Evolutionary conservation across 192 early-diverging fungal genomes (phyloP).

Genomic region (Podila clonocystis): DNA sequence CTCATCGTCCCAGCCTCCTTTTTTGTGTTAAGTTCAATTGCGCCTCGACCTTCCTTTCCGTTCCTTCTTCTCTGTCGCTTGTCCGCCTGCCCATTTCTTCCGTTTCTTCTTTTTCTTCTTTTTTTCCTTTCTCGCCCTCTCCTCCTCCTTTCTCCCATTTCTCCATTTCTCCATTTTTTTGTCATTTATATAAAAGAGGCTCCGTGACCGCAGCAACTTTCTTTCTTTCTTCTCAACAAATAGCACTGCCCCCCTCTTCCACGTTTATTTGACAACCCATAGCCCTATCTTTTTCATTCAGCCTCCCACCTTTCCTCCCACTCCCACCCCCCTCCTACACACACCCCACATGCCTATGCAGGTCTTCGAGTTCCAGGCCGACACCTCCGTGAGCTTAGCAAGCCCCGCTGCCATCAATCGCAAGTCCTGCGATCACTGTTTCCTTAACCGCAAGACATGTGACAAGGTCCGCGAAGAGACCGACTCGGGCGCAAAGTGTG

Average conservation of each 20-base stretch:
- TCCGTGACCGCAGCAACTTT: slow-evolving; percentile 5
- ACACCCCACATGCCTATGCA: slow-evolving; percentile 31
- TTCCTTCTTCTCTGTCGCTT: neutral
- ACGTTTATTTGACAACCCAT: neutral
- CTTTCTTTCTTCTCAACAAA: neutral
- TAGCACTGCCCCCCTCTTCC: neutral
- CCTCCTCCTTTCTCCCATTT: neutral
- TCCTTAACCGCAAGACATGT: slow-evolving; percentile 47
- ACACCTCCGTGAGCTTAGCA: slow-evolving; percentile 37
- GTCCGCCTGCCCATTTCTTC: neutral
- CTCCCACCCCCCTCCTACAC: neutral
- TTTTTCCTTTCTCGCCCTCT: neutral
- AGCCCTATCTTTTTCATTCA: neutral
- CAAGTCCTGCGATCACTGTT: slow-evolving; percentile 48
- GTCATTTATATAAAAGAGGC: neutral
- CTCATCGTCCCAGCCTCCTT: slow-evolving; percentile 2
- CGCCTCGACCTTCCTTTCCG: neutral
- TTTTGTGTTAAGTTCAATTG: neutral
- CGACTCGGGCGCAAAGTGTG: slow-evolving; percentile 42
- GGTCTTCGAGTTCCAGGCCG: slow-evolving; percentile 50
- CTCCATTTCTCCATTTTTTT: neutral
- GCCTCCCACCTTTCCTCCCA: neutral
- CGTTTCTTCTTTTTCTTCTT: neutral
- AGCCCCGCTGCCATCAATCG: slow-evolving; percentile 48
- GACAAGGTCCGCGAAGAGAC: slow-evolving; percentile 43